Conservation (phyloP, 2,329 filamentous ascomycete species). For the Microsporum canis region DNA sequence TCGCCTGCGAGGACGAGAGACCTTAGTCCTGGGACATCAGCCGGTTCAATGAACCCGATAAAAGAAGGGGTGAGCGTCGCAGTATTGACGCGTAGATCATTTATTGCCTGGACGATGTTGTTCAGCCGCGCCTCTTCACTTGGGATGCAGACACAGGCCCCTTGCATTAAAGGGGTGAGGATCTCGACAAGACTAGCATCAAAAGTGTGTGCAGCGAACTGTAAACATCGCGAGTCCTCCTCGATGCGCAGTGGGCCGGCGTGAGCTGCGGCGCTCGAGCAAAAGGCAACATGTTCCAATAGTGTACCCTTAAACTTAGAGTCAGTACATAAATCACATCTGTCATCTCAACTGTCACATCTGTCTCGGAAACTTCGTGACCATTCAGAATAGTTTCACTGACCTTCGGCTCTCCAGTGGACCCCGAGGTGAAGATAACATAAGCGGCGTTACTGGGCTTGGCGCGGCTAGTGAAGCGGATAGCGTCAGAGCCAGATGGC, state of each 20-base stretch:
- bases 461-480: conserved; percentile 18
- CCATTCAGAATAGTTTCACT: conserved; percentile 6
- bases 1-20: conserved; percentile 37
- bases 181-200: conserved; percentile 46
- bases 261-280: conserved; percentile 45
- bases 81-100: conserved; percentile 43
- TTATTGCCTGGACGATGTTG: conserved; percentile 41
- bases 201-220: conserved; percentile 46
- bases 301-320: conserved; percentile 43
- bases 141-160: conserved; percentile 50
- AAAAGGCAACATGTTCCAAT: conserved; percentile 49
- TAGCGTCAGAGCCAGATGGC: conserved; percentile 12
- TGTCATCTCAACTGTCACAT: not conserved
- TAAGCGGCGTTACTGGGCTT: conserved; percentile 35
- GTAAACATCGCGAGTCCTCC: conserved; percentile 45
- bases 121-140: conserved; percentile 39
- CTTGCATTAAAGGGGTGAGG: conserved; percentile 43
- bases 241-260: conserved; percentile 40
- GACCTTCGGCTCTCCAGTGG: conserved; percentile 44
- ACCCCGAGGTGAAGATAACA: conserved; percentile 50
- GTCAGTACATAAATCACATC: not conserved
- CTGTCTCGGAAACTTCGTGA: not conserved
- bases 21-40: conserved; percentile 34
- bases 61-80: conserved; percentile 51
- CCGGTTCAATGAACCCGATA: conserved; percentile 37